phyloP scores from a whole-genome alignment of 208 protist genomes.

The Vickermania ingenoplastis region DNA sequence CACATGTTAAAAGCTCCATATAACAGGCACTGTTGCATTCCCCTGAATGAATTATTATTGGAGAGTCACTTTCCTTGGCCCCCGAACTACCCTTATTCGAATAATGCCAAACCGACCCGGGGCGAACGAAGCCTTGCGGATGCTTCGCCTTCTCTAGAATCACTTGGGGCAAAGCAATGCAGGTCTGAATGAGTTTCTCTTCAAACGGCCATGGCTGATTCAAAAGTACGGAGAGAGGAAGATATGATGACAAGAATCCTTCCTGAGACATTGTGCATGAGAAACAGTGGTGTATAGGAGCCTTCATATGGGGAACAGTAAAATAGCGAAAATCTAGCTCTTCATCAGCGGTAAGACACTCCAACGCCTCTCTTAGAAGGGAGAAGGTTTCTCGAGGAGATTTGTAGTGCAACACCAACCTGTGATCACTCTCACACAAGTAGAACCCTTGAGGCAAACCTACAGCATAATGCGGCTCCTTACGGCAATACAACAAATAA shows the following conservation, averaged over 20 bases:
- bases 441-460: slow-evolving; percentile 24
- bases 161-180: slow-evolving; percentile 16
- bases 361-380: slow-evolving; percentile 6
- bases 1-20: background rate
- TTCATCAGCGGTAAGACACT: background rate
- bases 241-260: slow-evolving; percentile 18
- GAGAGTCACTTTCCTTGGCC: background rate
- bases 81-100: slow-evolving; percentile 10
- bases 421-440: slow-evolving; percentile 13
- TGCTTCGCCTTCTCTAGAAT: slow-evolving; percentile 26
- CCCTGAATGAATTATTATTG: background rate
- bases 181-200: slow-evolving; percentile 11
- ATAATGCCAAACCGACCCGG: slow-evolving; percentile 35
- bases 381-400: slow-evolving; percentile 7
- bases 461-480: slow-evolving; percentile 10
- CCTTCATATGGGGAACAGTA: background rate
- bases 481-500: slow-evolving; percentile 6
- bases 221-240: slow-evolving; percentile 20
- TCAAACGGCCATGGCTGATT: slow-evolving; percentile 31
- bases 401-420: slow-evolving; percentile 18
- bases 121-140: slow-evolving; percentile 20
- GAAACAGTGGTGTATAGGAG: slow-evolving; percentile 7
- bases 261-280: slow-evolving; percentile 18
- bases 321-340: background rate
- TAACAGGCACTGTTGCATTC: background rate